Conservation (phyloP, 2,329 filamentous ascomycete genomes). For the Diaporthe vexans region DNA sequence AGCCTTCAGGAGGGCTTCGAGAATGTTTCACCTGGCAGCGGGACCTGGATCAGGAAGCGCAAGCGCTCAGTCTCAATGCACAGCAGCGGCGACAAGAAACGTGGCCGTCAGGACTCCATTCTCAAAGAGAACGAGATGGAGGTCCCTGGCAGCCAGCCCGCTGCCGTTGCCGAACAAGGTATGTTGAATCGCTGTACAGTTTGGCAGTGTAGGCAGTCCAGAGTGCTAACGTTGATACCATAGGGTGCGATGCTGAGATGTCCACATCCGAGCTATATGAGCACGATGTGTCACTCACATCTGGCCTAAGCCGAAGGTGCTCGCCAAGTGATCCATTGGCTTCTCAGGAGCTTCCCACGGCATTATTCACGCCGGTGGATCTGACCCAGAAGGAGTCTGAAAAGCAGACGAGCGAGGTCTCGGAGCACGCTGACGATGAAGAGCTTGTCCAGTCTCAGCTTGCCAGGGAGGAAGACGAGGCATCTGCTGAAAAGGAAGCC, state of each 20-base stretch:
- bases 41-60: constrained; percentile 46
- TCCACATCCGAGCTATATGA: constrained; percentile 11
- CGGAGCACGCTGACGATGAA: constrained; percentile 36
- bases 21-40: constrained; percentile 38
- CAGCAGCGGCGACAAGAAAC: constrained; percentile 48
- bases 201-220: not conserved
- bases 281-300: not conserved
- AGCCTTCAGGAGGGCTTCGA: constrained; percentile 44
- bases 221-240: not conserved
- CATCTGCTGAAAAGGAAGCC: constrained; percentile 26
- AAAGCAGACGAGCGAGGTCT: constrained; percentile 4
- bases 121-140: constrained; percentile 38
- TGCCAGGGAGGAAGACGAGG: constrained; percentile 37
- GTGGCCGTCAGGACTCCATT: constrained; percentile 43
- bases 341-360: constrained; percentile 21
- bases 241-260: constrained; percentile 16
- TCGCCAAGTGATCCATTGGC: not conserved
- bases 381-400: not conserved
- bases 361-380: not conserved
- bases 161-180: constrained; percentile 19
- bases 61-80: constrained; percentile 47
- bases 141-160: constrained; percentile 45
- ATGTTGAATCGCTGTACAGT: not conserved
- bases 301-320: not conserved
- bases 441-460: constrained; percentile 41